These are phyloP conservation scores for Suillus luteus DNA, from an alignment of 768 basidiomycete genomes.

Conservation along the genomic window DNA sequence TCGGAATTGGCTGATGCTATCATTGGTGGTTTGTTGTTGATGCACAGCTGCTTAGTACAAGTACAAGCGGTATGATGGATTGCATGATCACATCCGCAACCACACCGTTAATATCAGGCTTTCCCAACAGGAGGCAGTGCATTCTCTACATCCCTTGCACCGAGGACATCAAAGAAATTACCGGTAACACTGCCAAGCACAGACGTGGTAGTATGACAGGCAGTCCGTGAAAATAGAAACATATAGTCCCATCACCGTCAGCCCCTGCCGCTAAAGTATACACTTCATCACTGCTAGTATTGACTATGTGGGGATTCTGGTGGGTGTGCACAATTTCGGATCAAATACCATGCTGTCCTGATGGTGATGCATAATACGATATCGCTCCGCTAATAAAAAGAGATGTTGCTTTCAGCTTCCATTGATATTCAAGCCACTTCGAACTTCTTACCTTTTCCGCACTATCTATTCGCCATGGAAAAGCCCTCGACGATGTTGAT, in stretches of 20 bases:
- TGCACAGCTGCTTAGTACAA: neutral
- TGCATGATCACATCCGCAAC: neutral
- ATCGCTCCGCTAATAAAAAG: neutral
- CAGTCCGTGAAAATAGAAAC: slow-evolving; percentile 1
- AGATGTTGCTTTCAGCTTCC: neutral
- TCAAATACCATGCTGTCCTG: neutral
- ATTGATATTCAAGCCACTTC: slow-evolving; percentile 3
- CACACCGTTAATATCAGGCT: neutral
- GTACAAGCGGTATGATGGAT: neutral
- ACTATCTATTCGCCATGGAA: slow-evolving; percentile 12
- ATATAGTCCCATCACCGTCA: neutral
- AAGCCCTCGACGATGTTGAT: slow-evolving; percentile 20
- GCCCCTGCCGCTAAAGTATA: slow-evolving; percentile 1
- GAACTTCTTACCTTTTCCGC: neutral
- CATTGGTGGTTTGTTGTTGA: neutral
- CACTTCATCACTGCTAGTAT: neutral
- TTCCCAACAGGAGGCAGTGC: neutral
- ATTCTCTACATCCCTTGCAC: neutral
- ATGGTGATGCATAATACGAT: slow-evolving; percentile 2
- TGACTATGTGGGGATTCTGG: neutral
- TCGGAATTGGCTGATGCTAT: neutral
- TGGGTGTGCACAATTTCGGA: neutral
- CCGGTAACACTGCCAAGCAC: slow-evolving; percentile 6
- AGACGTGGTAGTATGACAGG: neutral
- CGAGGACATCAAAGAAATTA: neutral